Evolutionary conservation across 768 basidiomycete genomes (phyloP).

Genomic region (Hygrocybe coccinea): DNA sequence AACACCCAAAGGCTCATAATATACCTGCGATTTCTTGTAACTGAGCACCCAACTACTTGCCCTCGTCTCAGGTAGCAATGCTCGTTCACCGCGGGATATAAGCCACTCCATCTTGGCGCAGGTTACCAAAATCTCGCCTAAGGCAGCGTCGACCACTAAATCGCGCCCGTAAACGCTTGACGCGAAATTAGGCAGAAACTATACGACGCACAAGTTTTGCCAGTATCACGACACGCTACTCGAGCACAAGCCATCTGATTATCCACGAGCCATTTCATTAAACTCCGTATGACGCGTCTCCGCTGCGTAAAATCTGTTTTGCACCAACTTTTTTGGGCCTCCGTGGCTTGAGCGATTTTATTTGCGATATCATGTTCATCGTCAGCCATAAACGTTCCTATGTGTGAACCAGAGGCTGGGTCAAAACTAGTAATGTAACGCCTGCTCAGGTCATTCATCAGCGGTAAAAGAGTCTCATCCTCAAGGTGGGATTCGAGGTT

Average conservation of each 20-base stretch:
- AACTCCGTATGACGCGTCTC: slow-evolving; percentile 74
- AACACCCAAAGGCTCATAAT: slow-evolving; percentile 90
- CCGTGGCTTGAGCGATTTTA: slow-evolving; percentile 64
- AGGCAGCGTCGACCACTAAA: slow-evolving; percentile 84
- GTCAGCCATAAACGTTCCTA: slow-evolving; percentile 75
- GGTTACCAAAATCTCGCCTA: slow-evolving; percentile 94
- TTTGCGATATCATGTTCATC: slow-evolving; percentile 59
- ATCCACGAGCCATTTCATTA: slow-evolving; percentile 89
- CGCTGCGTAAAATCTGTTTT: slow-evolving; percentile 73
- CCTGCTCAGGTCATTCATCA: slow-evolving; percentile 40
- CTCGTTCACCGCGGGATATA: slow-evolving; percentile 76
- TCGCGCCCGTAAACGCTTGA: not conserved
- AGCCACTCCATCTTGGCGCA: slow-evolving; percentile 94
- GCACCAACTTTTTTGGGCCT: slow-evolving; percentile 71
- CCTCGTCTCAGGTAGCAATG: slow-evolving; percentile 68
- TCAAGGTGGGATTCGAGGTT: slow-evolving; percentile 61
- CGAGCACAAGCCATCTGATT: slow-evolving; percentile 84
- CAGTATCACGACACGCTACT: slow-evolving; percentile 89
- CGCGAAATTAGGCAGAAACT: not conserved
- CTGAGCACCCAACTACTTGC: slow-evolving; percentile 59
- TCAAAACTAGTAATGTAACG: slow-evolving; percentile 89
- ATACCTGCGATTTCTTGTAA: slow-evolving; percentile 73
- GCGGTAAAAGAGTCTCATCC: slow-evolving; percentile 50
- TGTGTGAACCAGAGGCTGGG: slow-evolving; percentile 80
- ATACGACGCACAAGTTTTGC: slow-evolving; percentile 76